These are phyloP conservation scores for Alloascoidea hylecoeti DNA, from an alignment of 805 yeast genomes.

Conservation along the genomic window DNA sequence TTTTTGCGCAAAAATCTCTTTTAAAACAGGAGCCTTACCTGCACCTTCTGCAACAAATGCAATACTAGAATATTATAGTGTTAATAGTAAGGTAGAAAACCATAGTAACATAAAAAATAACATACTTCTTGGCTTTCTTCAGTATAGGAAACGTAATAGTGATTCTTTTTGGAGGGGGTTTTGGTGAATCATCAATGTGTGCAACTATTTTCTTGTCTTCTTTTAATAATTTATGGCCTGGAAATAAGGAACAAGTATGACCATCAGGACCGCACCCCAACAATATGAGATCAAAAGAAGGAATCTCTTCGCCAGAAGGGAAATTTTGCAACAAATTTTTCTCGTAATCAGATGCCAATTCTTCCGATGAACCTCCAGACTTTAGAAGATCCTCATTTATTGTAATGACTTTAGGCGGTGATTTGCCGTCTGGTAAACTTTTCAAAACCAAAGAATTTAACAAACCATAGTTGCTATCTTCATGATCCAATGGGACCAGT, in stretches of 20 bases:
- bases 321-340: constrained; percentile 35
- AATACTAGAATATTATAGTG: constrained; percentile 26
- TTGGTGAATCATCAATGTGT: constrained; percentile 70
- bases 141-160: constrained; percentile 76
- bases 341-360: constrained; percentile 53
- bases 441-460: constrained; percentile 51
- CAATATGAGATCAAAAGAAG: constrained; percentile 44
- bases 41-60: constrained; percentile 88
- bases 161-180: constrained; percentile 88
- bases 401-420: constrained; percentile 46
- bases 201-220: constrained; percentile 43
- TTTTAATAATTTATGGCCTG: constrained; percentile 56
- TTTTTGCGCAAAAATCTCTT: constrained; percentile 42
- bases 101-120: not conserved
- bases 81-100: constrained; percentile 8
- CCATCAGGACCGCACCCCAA: constrained; percentile 96
- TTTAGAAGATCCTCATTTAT: constrained; percentile 50
- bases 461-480: constrained; percentile 76
- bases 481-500: constrained; percentile 67
- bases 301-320: constrained; percentile 10
- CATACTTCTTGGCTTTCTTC: constrained; percentile 23
- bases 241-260: constrained; percentile 88
- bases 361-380: constrained; percentile 34
- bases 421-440: constrained; percentile 21
- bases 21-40: constrained; percentile 61